These are phyloP conservation scores for Petunia axillaris DNA, from an alignment of 257 asterid genomes.

Conservation along the genomic window DNA sequence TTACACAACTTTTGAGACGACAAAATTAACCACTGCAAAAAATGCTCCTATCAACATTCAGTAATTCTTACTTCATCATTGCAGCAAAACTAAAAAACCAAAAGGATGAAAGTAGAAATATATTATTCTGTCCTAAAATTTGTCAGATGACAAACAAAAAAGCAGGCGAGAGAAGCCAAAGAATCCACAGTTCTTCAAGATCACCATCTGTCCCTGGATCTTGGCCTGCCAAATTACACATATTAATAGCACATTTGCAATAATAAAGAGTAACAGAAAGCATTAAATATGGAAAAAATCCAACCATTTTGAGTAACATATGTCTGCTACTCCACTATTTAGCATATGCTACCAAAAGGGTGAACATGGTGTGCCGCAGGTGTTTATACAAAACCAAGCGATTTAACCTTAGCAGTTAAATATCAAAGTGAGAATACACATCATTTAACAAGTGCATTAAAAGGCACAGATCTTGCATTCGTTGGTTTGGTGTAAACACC, in stretches of 20 bases:
- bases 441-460: no score
- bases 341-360: background rate
- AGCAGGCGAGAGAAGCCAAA: conserved; percentile 35
- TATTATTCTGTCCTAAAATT: conserved; percentile 56
- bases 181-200: conserved; percentile 41
- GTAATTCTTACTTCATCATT: conserved; percentile 52
- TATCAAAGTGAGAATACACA: no score
- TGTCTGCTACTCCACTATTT: background rate
- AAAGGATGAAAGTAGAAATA: conserved; percentile 47
- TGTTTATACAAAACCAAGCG: no score
- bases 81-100: conserved; percentile 51
- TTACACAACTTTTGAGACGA: conserved; percentile 50
- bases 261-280: conserved; percentile 6
- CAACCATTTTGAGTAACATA: background rate
- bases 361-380: background rate
- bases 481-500: no score
- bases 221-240: conserved; percentile 65
- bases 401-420: no score
- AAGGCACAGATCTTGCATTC: no score
- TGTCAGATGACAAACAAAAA: conserved; percentile 45
- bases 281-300: conserved; percentile 11
- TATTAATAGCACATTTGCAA: conserved; percentile 25
- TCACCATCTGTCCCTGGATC: conserved; percentile 79
- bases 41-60: conserved; percentile 37
- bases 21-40: conserved; percentile 43